A percentile compares a stretch with the other conserved stretches of the same genome.
Evolutionary conservation across 2,329 filamentous ascomycete genomes (phyloP).

Genomic region (Xylaria sp.): DNA sequence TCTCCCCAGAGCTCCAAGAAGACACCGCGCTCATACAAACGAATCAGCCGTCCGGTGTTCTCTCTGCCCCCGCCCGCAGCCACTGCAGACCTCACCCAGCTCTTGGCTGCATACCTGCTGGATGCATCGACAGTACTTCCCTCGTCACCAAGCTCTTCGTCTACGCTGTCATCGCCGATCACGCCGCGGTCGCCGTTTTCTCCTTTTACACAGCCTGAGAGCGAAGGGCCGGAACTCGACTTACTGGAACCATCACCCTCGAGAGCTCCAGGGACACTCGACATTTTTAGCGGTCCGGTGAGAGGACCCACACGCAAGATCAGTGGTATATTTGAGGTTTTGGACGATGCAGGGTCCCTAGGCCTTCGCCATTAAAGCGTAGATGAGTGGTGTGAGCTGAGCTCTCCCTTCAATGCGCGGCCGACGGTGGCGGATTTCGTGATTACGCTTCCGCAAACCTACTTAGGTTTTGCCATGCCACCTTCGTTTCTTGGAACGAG

Average conservation of each 20-base stretch:
- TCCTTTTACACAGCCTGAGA: slow-evolving; percentile 23
- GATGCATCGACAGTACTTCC: slow-evolving; percentile 29
- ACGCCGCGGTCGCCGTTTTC: slow-evolving; percentile 37
- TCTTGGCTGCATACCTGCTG: slow-evolving; percentile 41
- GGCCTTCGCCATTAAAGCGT: slow-evolving; percentile 14
- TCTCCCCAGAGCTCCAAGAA: slow-evolving; percentile 33
- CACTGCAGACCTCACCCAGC: slow-evolving; percentile 38
- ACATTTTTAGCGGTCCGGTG: slow-evolving; percentile 37
- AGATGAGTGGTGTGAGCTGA: neutral
- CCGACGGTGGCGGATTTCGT: neutral
- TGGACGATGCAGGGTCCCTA: slow-evolving; percentile 31
- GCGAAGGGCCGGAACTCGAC: slow-evolving; percentile 36
- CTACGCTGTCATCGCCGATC: slow-evolving; percentile 31
- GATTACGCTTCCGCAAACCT: neutral
- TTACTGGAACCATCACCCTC: slow-evolving; percentile 41
- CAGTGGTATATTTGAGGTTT: slow-evolving; percentile 45
- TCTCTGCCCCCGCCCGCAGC: slow-evolving; percentile 33
- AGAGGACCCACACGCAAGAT: slow-evolving; percentile 40
- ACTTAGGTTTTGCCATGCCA: neutral
- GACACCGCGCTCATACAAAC: slow-evolving; percentile 42
- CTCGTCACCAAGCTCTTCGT: slow-evolving; percentile 28
- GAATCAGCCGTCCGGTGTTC: slow-evolving; percentile 43
- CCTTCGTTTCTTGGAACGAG: neutral
- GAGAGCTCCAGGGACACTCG: slow-evolving; percentile 17
- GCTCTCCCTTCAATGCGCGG: neutral